Evolutionary conservation across 169 alveolate genomes (phyloP), one percentile per base, ranked within the genome.

Genomic region (Neospora caninum): DNA sequence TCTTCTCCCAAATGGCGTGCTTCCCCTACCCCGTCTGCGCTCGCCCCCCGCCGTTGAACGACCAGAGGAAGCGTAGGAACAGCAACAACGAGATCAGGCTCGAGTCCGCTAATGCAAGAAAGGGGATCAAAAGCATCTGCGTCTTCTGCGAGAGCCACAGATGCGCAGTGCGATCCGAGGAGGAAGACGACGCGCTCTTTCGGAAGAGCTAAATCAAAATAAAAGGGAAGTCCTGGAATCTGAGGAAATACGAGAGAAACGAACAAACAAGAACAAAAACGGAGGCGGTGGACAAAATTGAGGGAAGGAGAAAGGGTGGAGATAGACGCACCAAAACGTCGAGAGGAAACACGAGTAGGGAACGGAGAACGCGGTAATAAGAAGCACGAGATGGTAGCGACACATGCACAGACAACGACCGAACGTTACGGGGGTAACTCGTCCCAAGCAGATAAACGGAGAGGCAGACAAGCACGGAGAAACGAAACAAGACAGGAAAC

Each of bases 221-320:
- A 6, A 36, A 82, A 82, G 27, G 89, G 89, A 20, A 82, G 89
- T 31, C 89, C 89, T 27, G 89, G 89, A 41, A 82, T 82, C 89
- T 82, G 89, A 29, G 41, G 27, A 16, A n/a, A 64, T 13, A 29
- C 9, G 78, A 13, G 31, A 64, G 36, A 64, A 64, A 0, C 29
- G 78, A 25, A 29, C 78, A 64, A 20, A 41, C 38, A 7, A 9
- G 49, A 41, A 38, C 22, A 73, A 34, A 73, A 34, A 34, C 2
- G 39, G 4, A 36, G 27, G 27, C 0, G 20, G 43, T 9, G 9
- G 84, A 34, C 43, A 73, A 34, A 0, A n/a, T n/a, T 34, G 45
- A 20, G 16, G 49, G 84, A 36, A 34, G 27, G 34, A 34, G n/a
- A 13, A 43, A 38, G 27, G 18, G 58, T 1, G 58, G 18, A 22